Conservation (phyloP, 2,329 filamentous ascomycete genomes). For the Hymenoscyphus repandus region DNA sequence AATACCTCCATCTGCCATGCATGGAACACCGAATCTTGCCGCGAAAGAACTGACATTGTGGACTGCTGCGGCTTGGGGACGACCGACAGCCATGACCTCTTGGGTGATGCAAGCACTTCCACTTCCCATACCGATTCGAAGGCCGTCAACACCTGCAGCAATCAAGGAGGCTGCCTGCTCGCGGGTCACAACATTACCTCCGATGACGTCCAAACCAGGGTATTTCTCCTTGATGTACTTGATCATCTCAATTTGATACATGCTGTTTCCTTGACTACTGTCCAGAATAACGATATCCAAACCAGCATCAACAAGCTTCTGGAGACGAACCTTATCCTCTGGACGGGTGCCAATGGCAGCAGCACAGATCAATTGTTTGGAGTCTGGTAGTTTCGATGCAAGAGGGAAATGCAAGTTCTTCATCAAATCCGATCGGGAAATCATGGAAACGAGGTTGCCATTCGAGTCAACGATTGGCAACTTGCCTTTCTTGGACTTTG, state of each 20-base stretch:
- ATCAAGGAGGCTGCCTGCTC: conserved; percentile 93
- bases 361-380: conserved; percentile 94
- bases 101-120: conserved; percentile 98
- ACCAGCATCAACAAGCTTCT: conserved; percentile 87
- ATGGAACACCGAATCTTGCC: conserved; percentile 89
- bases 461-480: conserved; percentile 82
- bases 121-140: conserved; percentile 98
- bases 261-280: conserved; percentile 95
- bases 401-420: conserved; percentile 98
- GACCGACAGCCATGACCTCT: conserved; percentile 98
- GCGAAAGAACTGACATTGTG: conserved; percentile 87
- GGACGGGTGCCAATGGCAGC: conserved; percentile 93
- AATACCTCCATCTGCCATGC: conserved; percentile 95
- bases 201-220: conserved; percentile 87
- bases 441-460: conserved; percentile 84
- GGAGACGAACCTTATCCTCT: conserved; percentile 81
- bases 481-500: conserved; percentile 97
- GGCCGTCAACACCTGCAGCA: conserved; percentile 87
- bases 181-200: conserved; percentile 95
- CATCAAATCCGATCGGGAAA: conserved; percentile 91
- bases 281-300: conserved; percentile 94
- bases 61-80: conserved; percentile 90
- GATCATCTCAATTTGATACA: conserved; percentile 99
- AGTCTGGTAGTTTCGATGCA: conserved; percentile 91
- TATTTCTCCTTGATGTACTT: conserved; percentile 88